Percentiles rank a stretch among this genome's conserved stretches.
These are phyloP conservation scores for Rhodotorula graminis DNA, from an alignment of 768 basidiomycete genomes.

Conservation along the genomic window DNA sequence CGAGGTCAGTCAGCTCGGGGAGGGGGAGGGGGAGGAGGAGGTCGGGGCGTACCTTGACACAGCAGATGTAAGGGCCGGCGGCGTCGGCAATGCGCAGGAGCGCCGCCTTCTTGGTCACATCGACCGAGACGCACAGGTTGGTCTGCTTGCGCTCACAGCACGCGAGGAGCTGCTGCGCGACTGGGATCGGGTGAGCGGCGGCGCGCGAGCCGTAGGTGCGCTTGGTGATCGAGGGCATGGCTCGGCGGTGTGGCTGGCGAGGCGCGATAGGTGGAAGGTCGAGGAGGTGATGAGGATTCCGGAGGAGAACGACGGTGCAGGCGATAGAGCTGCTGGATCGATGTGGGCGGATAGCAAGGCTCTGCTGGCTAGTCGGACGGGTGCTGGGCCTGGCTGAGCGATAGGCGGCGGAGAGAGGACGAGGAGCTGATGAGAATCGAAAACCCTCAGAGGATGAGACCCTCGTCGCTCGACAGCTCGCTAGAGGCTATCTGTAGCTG, in stretches of 20 bases:
- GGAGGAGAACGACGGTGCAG: background rate
- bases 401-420: background rate
- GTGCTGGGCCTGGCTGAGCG: no score
- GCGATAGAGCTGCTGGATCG: background rate
- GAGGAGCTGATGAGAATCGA: background rate
- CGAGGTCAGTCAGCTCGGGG: no score
- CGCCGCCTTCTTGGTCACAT: conserved; percentile 73
- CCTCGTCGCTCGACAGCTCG: no score
- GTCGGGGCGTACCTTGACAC: conserved; percentile 67
- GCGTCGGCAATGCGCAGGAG: conserved; percentile 79
- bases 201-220: conserved; percentile 33
- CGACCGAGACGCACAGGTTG: conserved; percentile 92
- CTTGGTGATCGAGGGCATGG: conserved; percentile 28
- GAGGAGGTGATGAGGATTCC: background rate
- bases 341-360: no score
- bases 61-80: conserved; percentile 83
- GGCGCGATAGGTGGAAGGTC: no score
- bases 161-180: conserved; percentile 60
- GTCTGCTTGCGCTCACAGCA: conserved; percentile 80
- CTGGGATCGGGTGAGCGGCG: conserved; percentile 28
- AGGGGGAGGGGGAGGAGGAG: no score
- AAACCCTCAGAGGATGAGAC: background rate
- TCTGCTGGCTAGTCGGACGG: no score
- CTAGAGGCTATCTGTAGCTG: no score
- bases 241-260: background rate